Percentiles rank a stretch among this genome's conserved stretches.
These are phyloP conservation scores for Kwoniella shivajii DNA, from an alignment of 1,284 basidiomycete species.

Conservation along the genomic window DNA sequence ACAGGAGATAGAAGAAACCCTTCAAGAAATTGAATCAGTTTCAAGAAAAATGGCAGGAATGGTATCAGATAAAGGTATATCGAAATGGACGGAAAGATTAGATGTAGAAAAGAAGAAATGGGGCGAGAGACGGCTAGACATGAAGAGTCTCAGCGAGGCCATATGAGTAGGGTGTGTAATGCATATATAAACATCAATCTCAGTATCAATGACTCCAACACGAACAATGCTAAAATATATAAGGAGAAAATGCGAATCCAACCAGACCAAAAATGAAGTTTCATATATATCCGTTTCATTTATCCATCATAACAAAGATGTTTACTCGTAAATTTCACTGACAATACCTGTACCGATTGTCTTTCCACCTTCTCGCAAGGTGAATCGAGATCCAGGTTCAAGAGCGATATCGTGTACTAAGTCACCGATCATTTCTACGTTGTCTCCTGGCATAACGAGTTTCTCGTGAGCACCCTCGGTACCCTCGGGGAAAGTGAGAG, in stretches of 20 bases:
- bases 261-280: slow-evolving; percentile 10
- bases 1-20: slow-evolving; percentile 30
- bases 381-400: slow-evolving; percentile 93
- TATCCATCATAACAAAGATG: neutral
- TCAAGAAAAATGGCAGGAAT: slow-evolving; percentile 19
- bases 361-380: slow-evolving; percentile 94
- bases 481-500: slow-evolving; percentile 83
- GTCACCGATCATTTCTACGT: slow-evolving; percentile 87
- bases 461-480: slow-evolving; percentile 67
- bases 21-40: slow-evolving; percentile 20
- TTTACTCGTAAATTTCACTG: slow-evolving; percentile 68
- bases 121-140: slow-evolving; percentile 27
- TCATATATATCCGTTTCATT: slow-evolving; percentile 11
- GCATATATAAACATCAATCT: slow-evolving; percentile 6
- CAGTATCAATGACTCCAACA: neutral
- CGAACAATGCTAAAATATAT: slow-evolving; percentile 2
- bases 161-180: slow-evolving; percentile 25
- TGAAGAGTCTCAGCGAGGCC: slow-evolving; percentile 16
- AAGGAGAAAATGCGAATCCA: neutral
- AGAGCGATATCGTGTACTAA: slow-evolving; percentile 87
- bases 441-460: slow-evolving; percentile 98
- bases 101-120: slow-evolving; percentile 31
- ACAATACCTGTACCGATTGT: slow-evolving; percentile 91
- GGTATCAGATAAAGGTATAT: slow-evolving; percentile 18
- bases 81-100: slow-evolving; percentile 34